Evolutionary conservation across 352 stramenopile species (phyloP).

Genomic region (Pythium dissotocum): DNA sequence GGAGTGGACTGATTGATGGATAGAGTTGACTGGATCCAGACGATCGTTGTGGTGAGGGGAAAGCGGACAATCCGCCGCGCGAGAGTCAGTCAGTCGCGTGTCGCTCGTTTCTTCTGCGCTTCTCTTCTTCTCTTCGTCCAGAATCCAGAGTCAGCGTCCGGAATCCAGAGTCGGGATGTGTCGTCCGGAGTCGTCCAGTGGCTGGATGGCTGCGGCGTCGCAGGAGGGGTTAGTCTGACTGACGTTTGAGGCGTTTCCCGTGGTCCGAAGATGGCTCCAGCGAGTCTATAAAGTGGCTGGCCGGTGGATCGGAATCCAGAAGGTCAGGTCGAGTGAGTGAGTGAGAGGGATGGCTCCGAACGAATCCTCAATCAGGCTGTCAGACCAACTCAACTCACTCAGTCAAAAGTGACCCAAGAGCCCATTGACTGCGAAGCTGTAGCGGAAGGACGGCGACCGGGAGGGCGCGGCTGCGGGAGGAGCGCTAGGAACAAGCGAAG

Average conservation of each 20-base stretch:
- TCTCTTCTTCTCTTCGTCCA: conserved; percentile 1
- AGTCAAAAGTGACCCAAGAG: conserved; percentile 9
- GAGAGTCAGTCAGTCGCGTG: not conserved
- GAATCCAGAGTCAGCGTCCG: conserved; percentile 1
- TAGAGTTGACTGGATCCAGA: not conserved
- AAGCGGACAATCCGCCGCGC: conserved; percentile 1
- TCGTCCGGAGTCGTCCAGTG: not conserved
- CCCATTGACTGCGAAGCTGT: not conserved
- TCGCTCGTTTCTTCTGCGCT: conserved; percentile 1
- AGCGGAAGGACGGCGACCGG: not conserved
- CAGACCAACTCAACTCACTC: conserved; percentile 2
- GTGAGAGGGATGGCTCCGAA: conserved; percentile 3
- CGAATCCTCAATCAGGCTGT: conserved; percentile 1
- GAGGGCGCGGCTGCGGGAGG: conserved; percentile 6
- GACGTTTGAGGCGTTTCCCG: conserved; percentile 3
- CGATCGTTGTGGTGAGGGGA: not conserved
- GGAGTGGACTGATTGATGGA: not conserved
- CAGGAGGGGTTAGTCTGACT: not conserved
- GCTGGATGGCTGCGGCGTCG: conserved; percentile 5
- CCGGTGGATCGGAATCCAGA: conserved; percentile 3
- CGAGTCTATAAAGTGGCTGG: conserved; percentile 3
- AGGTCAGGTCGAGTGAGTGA: not conserved
- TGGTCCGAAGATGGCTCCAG: conserved; percentile 3
- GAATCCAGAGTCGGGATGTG: not conserved
- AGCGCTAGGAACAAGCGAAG: conserved; percentile 9